A percentile compares a stretch with the other conserved stretches of the same genome.
Evolutionary conservation across 495 filamentous ascomycete genomes (phyloP).

Genomic region (Annulohypoxylon bovei): DNA sequence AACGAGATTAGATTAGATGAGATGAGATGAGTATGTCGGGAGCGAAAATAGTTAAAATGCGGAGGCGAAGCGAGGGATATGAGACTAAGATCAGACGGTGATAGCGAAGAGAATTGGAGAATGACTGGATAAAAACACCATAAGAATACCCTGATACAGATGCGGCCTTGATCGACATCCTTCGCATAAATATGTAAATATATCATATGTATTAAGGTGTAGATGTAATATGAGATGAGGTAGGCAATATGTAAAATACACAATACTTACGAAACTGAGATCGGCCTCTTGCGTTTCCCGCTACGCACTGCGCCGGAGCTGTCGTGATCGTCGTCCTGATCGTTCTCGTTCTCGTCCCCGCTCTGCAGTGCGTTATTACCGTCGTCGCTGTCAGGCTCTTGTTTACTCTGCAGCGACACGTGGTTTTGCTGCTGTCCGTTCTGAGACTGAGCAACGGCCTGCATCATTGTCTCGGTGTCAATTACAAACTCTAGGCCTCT

Average conservation of each 20-base stretch:
- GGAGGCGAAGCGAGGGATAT: constrained; percentile 2
- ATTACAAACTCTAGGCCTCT: constrained; percentile 34
- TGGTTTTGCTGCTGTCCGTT: constrained; percentile 34
- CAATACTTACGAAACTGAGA: constrained; percentile 65
- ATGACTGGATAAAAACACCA: background rate
- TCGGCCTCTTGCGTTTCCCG: constrained; percentile 65
- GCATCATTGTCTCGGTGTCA: constrained; percentile 44
- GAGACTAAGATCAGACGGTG: constrained; percentile 6
- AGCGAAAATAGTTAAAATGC: background rate
- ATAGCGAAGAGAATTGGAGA: background rate
- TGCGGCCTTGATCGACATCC: background rate
- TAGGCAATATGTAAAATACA: constrained; percentile 6
- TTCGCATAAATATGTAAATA: background rate
- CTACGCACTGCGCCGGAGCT: constrained; percentile 48
- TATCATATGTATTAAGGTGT: background rate
- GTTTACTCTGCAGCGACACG: constrained; percentile 34
- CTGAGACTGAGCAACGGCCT: constrained; percentile 29
- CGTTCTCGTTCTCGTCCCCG: constrained; percentile 52
- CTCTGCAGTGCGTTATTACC: constrained; percentile 43
- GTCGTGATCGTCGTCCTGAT: constrained; percentile 54
- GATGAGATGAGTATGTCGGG: background rate
- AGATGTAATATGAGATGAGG: background rate
- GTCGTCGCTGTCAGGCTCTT: constrained; percentile 47
- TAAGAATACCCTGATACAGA: background rate
- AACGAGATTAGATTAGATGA: background rate